Base-by-base conservation (phyloP, 2,329 filamentous ascomycete species). In the Purpureocillium takamizusanense region DNA sequence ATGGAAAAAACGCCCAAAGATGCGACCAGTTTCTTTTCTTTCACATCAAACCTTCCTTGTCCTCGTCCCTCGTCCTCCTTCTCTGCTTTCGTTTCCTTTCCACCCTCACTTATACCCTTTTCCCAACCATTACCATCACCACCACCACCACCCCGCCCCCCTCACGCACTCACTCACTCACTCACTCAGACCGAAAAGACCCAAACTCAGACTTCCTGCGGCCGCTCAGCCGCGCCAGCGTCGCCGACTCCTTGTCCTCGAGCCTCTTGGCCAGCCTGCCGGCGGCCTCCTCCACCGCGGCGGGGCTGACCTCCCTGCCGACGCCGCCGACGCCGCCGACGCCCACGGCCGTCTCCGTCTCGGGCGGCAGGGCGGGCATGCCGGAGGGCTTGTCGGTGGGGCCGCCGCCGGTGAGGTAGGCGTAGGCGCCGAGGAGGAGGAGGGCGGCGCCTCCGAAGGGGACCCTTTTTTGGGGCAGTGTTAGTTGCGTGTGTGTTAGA, bases 161-260 rank as follows among this genome's bases (percentile, higher is more conserved):
- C 21, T 10, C 21, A 6, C 21, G 6, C 21, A 14, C 28, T 12
- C 28, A 13, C 6, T 12, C n/a, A n/a, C n/a, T n/a, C n/a, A n/a
- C 16, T 42, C 35, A 50, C 8, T 60, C 56, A 28, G 51, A 44
- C 29, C 57, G 47, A 40, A 59, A 60, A 3, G 47, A 43, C 9
- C 54, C 54, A 48, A 57, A 46, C 45, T 25, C 49, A 36, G 2
- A 49, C 49, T 43, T 46, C 33, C 51, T 58, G 32, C 54, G 43
- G 2, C 57, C 57, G 15, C 57, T 59, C 44, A 60, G 31, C 43
- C 57, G 51, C 9, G 46, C 46, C 33, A 56, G 43, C 7, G 52
- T 42, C 21, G 46, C 43, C n/a, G 46, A 40, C 14, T 48, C 53
- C 17, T 49, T 50, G 2, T 50, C 45, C 38, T 46, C 44, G 11